Evolutionary conservation across 345 rosid genomes (phyloP), one percentile per base, ranked within the genome.

Genomic region (Acer yangbiense): DNA sequence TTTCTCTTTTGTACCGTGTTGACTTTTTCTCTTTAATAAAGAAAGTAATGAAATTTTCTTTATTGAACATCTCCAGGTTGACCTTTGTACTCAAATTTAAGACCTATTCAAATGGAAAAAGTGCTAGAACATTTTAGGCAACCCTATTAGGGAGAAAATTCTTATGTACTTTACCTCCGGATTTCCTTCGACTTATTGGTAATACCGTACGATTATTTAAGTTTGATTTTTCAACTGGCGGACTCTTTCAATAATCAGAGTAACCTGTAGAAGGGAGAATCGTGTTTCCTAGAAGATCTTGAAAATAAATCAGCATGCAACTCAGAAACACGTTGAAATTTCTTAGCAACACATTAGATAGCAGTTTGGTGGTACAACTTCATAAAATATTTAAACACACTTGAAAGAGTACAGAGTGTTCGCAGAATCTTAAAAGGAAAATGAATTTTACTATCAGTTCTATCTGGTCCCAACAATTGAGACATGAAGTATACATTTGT

Each of bases 381-480:
- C 20, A 3, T 16, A 16, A 16, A 50, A 50, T 0, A 50, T 50
- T 50, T 12, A 14, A 13, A 50, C 55, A 13, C 55, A 3, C 55
- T 50, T 13, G 13, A 50, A 16, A 17, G n/a, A 46, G 50, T 46
- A 10, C 55, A 3, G 3, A 3, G 3, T 54, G 58, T 13, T 50
- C 13, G 17, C 46, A 43, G 46, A 43, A 7, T 43, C 10, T 9
- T 43, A 43, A 8, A 43, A 8, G 39, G 39, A 43, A 8, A 8
- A 43, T 8, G 7, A 7, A 7, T 8, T 8, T 43, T 43, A 43
- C 46, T 43, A 43, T 43, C 11, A 43, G 2, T 43, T 43, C 11
- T 43, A 43, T 46, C 50, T 10, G 50, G 50, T 46, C 50, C 13
- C 67, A 41, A 72, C 76, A 72, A 72, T 39, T 72, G 75, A 57